Percentiles rank a stretch among this genome's conserved stretches.
These are phyloP conservation scores for Flaveria robusta DNA, from an alignment of 129 eudicot species.

Conservation along the genomic window DNA sequence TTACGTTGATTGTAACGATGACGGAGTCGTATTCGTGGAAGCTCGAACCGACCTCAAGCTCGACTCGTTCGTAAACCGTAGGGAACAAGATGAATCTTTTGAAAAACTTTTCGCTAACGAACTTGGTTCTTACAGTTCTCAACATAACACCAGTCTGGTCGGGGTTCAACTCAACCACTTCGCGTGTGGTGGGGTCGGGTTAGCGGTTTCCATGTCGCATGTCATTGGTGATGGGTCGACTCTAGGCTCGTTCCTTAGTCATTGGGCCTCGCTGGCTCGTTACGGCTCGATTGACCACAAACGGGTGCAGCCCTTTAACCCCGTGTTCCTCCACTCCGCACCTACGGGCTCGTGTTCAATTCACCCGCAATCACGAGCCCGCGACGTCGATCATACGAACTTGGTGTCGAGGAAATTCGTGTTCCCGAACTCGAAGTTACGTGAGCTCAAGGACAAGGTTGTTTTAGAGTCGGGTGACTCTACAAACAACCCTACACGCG, in stretches of 20 bases:
- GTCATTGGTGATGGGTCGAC: neutral
- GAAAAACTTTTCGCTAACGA: neutral
- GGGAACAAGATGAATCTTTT: neutral
- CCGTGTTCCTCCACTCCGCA: neutral
- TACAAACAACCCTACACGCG: neutral
- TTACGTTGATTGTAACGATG: neutral
- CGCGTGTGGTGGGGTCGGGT: neutral
- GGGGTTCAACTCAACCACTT: conserved; percentile 7
- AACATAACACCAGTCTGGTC: neutral
- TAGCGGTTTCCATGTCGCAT: neutral
- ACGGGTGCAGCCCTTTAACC: neutral
- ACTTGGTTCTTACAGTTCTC: neutral
- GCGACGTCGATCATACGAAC: neutral
- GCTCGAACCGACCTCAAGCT: neutral
- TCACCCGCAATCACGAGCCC: too few species aligned
- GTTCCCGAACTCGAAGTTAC: conserved; percentile 2
- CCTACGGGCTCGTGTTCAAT: neutral
- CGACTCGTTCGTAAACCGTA: neutral
- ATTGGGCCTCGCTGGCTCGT: conserved; percentile 3
- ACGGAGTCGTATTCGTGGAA: conserved; percentile 8
- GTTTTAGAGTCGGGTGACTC: neutral
- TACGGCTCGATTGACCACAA: neutral
- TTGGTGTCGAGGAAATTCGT: neutral
- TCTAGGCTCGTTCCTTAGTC: neutral
- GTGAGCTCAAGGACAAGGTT: neutral